Base-by-base conservation (phyloP, 1,284 basidiomycete genomes). In the Puccinia coronata region DNA sequence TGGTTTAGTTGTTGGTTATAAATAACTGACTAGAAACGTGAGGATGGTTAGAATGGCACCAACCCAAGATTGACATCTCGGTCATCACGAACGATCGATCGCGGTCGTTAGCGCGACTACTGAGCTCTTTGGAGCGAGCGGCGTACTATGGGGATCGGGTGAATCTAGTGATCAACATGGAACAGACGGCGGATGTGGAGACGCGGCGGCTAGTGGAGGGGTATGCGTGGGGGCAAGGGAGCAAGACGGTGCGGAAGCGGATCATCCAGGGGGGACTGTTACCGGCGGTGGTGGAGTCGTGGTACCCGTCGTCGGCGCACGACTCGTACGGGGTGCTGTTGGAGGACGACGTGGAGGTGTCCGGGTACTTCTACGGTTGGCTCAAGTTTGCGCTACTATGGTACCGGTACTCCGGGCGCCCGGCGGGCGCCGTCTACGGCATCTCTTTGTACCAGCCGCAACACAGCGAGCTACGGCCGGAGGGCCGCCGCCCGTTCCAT, bases 381-480 rank as follows among this genome's bases (percentile, higher is more conserved):
- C 84, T 90, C 74, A 94, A 94, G 85, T 90, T 93, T 88, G 84
- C 89, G 9, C 85, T 94, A 77, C 87, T 94, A 20, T 89, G 88
- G 67, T 94, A 94, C 84, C 89, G 92, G 90, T 93, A 85, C 83
- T 87, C 84, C 6, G 31, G 47, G 51, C 53, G 63, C 1, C 55
- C 81, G 6, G 84, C 84, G 36, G 85, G 83, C 72, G 87, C 88
- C 1, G 87, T 94, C 51, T 93, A 92, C 84, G 93, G 93, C 0
- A 89, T 94, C 83, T 93, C 92, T 83, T 88, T 94, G 0, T 94
- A 94, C 85, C 92, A 93, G 84, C 92, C 92, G 83, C 93, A 92
- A 86, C 90, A 91, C 82, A 88, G 92, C 70, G 93, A 94, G 84
- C 88, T 94, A 1, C 90, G 89, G 18, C 89, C 89, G 0, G 89